These are phyloP conservation scores for Carnegiea gigantea DNA, from an alignment of 179 eudicot species.

Conservation along the genomic window DNA sequence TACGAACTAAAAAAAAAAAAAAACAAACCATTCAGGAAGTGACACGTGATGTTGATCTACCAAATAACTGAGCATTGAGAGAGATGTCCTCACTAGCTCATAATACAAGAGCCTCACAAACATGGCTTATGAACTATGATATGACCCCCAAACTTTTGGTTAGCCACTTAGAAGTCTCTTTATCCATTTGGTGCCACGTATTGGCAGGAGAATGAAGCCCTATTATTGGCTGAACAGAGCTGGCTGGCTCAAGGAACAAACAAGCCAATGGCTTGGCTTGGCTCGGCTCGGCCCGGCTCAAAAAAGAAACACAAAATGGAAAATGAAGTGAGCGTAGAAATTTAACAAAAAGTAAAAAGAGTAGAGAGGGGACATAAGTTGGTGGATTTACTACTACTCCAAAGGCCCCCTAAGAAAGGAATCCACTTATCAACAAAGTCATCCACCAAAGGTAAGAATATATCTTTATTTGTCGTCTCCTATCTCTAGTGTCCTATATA, in stretches of 20 bases:
- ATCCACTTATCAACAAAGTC: not conserved
- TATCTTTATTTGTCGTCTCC: not conserved
- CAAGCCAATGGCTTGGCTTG: not conserved
- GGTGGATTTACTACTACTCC: conserved; percentile 11
- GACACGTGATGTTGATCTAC: not conserved
- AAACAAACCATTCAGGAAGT: not conserved
- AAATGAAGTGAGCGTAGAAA: not conserved
- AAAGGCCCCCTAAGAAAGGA: not conserved
- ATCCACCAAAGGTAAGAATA: not conserved
- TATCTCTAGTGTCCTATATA: not conserved
- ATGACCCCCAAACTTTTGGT: too few species aligned
- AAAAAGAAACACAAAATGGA: not conserved
- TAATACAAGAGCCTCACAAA: not conserved
- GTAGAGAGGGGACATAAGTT: conserved; percentile 12
- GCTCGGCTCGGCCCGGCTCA: too few species aligned
- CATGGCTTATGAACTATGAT: not conserved
- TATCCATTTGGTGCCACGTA: not conserved
- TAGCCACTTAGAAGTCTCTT: not conserved
- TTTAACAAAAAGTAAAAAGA: not conserved
- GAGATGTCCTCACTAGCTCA: not conserved
- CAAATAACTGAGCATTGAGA: not conserved
- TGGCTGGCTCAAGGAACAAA: not conserved
- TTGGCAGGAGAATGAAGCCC: not conserved
- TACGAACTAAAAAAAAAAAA: not conserved
- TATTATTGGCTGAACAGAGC: not conserved